Percentiles rank a stretch among this genome's conserved stretches.
Conservation (phyloP, 2,329 filamentous ascomycete genomes). For the Verticillium tricorpus region DNA sequence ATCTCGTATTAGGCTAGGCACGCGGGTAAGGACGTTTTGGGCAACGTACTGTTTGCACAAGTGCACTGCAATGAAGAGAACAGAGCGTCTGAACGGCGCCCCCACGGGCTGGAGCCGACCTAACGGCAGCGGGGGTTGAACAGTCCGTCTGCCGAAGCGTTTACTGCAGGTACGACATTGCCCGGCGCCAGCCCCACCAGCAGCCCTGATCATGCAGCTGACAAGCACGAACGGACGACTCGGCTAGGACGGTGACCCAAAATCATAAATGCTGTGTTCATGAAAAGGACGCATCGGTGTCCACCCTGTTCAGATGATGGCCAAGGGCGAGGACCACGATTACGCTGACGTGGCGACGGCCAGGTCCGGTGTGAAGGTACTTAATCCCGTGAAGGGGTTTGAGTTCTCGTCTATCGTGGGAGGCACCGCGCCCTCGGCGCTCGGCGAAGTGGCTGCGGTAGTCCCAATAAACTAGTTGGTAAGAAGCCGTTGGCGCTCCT, state of each 20-base stretch:
- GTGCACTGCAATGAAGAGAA: not conserved
- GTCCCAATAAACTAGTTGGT: not conserved
- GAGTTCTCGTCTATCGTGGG: not conserved
- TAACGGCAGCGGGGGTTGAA: not conserved
- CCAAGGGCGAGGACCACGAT: not conserved
- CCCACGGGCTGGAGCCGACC: not conserved
- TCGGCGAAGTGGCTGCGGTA: not conserved
- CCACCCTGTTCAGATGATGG: not conserved
- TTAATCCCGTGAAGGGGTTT: too few species aligned
- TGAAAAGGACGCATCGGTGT: too few species aligned
- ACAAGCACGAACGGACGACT: not conserved
- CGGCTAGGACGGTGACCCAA: not conserved
- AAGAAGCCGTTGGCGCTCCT: not conserved
- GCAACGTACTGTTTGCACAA: not conserved
- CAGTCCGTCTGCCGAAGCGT: not conserved
- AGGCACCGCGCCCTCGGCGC: not conserved
- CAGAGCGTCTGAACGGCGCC: not conserved
- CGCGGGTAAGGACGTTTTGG: not conserved
- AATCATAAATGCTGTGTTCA: too few species aligned
- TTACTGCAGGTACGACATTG: not conserved
- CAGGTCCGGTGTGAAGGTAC: not conserved
- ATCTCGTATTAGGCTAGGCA: too few species aligned
- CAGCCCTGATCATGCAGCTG: not conserved
- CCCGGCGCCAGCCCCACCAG: not conserved
- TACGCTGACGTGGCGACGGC: not conserved